Conservation (phyloP, 345 rosid species). For the Conringia planisiliqua region DNA sequence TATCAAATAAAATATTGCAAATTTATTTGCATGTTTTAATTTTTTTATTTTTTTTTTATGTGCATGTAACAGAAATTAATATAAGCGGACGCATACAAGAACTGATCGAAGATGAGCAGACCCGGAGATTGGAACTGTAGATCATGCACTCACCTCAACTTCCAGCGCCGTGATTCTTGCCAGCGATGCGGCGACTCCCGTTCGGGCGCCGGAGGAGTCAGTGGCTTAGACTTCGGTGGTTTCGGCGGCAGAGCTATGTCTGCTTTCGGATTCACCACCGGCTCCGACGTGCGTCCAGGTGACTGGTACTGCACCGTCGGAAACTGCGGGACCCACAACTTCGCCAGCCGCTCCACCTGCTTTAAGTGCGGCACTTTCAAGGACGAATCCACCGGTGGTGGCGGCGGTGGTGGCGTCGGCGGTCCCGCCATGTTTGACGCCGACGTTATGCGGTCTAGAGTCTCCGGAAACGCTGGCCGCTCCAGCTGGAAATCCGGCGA, state of each 20-base stretch:
- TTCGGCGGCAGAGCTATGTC: constrained; percentile 52
- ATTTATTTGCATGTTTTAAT: background rate
- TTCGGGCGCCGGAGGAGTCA: constrained; percentile 45
- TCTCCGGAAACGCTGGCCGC: constrained; percentile 43
- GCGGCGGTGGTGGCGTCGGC: constrained; percentile 27
- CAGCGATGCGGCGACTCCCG: constrained; percentile 63
- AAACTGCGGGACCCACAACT: constrained; percentile 93
- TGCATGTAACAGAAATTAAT: constrained; percentile 13
- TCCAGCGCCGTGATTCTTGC: constrained; percentile 83
- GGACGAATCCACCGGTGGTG: constrained; percentile 48
- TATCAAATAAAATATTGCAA: background rate
- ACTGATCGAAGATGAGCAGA: constrained; percentile 50
- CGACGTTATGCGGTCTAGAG: constrained; percentile 53
- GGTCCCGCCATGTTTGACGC: constrained; percentile 30
- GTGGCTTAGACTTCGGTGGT: constrained; percentile 49
- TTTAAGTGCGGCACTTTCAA: constrained; percentile 84
- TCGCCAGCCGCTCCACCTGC: constrained; percentile 89
- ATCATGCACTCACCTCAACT: constrained; percentile 78
- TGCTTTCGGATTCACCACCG: constrained; percentile 63
- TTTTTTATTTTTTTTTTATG: too few relatives aligned
- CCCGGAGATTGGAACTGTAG: constrained; percentile 94
- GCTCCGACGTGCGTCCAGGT: constrained; percentile 91
- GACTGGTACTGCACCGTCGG: constrained; percentile 88
- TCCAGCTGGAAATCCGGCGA: constrained; percentile 92
- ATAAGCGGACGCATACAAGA: constrained; percentile 12